Evolutionary conservation across 306 rosid species (phyloP).

Genomic region (Arachis hypogaea): DNA sequence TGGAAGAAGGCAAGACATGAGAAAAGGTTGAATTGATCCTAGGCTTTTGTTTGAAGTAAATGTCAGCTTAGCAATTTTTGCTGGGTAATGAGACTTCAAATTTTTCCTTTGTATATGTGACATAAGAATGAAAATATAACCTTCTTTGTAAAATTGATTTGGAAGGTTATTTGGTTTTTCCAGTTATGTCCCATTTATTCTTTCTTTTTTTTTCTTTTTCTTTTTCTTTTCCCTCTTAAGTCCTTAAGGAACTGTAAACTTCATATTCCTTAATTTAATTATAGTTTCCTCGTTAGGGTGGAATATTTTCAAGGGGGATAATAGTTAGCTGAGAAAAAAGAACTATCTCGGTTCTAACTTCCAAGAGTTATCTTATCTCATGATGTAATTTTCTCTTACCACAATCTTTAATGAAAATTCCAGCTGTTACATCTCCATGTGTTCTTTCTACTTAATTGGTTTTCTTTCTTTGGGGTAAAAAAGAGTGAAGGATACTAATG

Average conservation of each 20-base stretch:
- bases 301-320: conserved; percentile 29
- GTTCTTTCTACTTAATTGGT: not conserved
- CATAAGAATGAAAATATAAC: conserved; percentile 42
- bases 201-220: not conserved
- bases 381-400: conserved; percentile 40
- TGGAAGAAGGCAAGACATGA: conserved; percentile 63
- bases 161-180: conserved; percentile 47
- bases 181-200: conserved; percentile 39
- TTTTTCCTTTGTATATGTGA: conserved; percentile 55
- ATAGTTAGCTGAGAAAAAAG: conserved; percentile 8
- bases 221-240: not conserved
- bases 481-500: no score
- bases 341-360: conserved; percentile 21
- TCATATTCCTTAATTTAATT: conserved; percentile 45
- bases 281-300: conserved; percentile 40
- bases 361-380: conserved; percentile 16
- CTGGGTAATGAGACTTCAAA: conserved; percentile 39
- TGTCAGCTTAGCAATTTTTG: conserved; percentile 33
- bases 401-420: conserved; percentile 19
- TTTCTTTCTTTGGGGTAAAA: no score
- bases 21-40: conserved; percentile 52
- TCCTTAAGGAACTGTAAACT: conserved; percentile 40
- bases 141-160: conserved; percentile 59
- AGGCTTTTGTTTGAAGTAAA: conserved; percentile 42
- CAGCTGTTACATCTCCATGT: not conserved